Evolutionary conservation across 1,284 basidiomycete genomes (phyloP).

Genomic region (Tilletia horrida): DNA sequence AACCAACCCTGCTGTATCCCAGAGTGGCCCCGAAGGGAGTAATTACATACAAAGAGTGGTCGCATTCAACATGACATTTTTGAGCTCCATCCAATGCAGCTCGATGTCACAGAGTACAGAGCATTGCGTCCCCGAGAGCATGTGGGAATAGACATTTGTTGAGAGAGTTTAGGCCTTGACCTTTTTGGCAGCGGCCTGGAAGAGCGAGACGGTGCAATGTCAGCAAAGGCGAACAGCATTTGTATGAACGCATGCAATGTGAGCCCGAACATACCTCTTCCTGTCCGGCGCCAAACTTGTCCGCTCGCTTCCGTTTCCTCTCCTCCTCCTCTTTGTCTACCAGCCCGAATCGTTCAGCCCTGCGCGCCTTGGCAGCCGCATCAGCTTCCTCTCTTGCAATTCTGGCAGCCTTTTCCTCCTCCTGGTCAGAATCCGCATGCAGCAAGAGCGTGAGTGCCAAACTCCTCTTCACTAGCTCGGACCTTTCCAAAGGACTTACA

Average conservation of each 20-base stretch:
- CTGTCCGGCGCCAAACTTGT: constrained; percentile 18
- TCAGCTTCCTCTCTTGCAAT: constrained; percentile 29
- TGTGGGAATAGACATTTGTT: too few relatives aligned
- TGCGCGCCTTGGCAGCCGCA: constrained; percentile 30
- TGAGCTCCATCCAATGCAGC: too few relatives aligned
- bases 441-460: neutral
- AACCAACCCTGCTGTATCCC: neutral
- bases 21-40: too few relatives aligned
- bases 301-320: constrained; percentile 32
- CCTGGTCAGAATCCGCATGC: constrained; percentile 4
- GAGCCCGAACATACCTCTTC: neutral
- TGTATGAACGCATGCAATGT: neutral
- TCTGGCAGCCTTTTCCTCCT: constrained; percentile 29
- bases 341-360: constrained; percentile 44
- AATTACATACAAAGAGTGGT: neutral
- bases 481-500: constrained; percentile 2
- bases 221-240: constrained; percentile 18
- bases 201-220: neutral
- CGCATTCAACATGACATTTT: too few relatives aligned
- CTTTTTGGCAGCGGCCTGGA: constrained; percentile 22
- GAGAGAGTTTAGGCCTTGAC: constrained; percentile 21
- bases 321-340: constrained; percentile 28
- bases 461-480: too few relatives aligned
- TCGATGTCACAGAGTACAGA: too few relatives aligned
- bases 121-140: neutral